These are phyloP conservation scores for Colletotrichum acutatum DNA, from an alignment of 2,329 filamentous ascomycete species.

Conservation along the genomic window DNA sequence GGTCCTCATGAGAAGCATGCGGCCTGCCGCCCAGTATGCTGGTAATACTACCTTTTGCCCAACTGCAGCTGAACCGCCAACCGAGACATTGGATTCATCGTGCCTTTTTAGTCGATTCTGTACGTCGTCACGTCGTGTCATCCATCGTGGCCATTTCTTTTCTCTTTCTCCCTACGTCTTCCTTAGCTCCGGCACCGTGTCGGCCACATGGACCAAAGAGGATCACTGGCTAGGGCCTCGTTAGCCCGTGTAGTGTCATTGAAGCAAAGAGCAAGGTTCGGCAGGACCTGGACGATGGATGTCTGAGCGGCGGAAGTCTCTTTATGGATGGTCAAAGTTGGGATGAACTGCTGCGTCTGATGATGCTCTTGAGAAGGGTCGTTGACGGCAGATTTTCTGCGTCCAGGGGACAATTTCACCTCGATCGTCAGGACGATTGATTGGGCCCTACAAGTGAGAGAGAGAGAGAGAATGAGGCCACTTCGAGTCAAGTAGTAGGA, in stretches of 20 bases:
- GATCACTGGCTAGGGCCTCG: not conserved
- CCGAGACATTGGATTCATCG: conserved; percentile 22
- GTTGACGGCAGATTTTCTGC: not conserved
- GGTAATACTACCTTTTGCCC: not conserved
- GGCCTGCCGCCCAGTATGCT: not conserved
- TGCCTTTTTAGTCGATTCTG: not conserved
- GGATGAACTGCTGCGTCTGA: not conserved
- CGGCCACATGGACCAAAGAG: not conserved
- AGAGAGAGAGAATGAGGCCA: not conserved
- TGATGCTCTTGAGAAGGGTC: not conserved
- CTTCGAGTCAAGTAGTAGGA: not conserved
- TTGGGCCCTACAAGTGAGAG: too few species aligned
- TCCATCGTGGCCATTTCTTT: not conserved
- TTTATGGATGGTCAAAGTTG: not conserved
- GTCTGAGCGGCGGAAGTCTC: not conserved
- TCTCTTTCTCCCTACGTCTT: not conserved
- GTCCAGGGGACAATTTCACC: not conserved
- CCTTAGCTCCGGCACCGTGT: not conserved
- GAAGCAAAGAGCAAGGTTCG: not conserved
- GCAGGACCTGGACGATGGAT: not conserved
- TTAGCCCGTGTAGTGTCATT: not conserved
- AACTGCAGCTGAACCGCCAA: conserved; percentile 1
- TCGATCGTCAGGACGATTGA: not conserved
- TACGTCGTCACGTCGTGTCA: not conserved
- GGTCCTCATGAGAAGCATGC: not conserved